Evolutionary conservation across 2,329 filamentous ascomycete genomes (phyloP), one percentile per base, ranked within the genome.

Genomic region (Septoria petroselini): DNA sequence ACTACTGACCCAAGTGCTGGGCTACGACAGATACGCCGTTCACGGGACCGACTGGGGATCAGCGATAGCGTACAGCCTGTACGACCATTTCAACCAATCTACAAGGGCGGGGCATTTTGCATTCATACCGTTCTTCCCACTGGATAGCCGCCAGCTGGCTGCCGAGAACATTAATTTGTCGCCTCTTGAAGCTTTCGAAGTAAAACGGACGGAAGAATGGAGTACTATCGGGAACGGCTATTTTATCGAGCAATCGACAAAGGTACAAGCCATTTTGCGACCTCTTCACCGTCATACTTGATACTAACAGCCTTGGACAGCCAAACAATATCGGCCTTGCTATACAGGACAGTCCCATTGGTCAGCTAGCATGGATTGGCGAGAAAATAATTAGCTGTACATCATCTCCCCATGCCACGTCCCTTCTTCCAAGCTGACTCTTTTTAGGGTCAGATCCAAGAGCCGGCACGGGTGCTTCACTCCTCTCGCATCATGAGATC

Each of bases 361-460:
- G 71, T 0, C 68, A 72, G 29, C 62, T 74, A 56, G 68, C 71
- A 44, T 74, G 69, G 58, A 63, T 74, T 1, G 72, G 70, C 1
- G 70, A 74, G 50, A 73, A 75, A 38, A 9, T 47, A 2, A 30
- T 47, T n/a, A 18, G 11, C 11, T 48, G 43, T 48, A 39, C 15
- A n/a, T 7, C 14, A 37, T 5, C 14, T n/a, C n/a, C 17, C 11
- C 19, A 9, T 17, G 2, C 8, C 9, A 9, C 8, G n/a, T 41
- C 2, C 18, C 9, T 4, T 8, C 14, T 8, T 19, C 34, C 8
- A 30, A 37, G 7, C 35, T 8, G 37, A 8, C 7, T 5, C 17
- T 6, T 58, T 57, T 58, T 63, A 62, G 23, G 58, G 65, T 30
- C 63, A 11, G 41, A 46, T 35, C 46, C 51, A 23, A 44, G 57